Conservation (phyloP, 2,329 filamentous ascomycete species). For the Penicillium sp. region DNA sequence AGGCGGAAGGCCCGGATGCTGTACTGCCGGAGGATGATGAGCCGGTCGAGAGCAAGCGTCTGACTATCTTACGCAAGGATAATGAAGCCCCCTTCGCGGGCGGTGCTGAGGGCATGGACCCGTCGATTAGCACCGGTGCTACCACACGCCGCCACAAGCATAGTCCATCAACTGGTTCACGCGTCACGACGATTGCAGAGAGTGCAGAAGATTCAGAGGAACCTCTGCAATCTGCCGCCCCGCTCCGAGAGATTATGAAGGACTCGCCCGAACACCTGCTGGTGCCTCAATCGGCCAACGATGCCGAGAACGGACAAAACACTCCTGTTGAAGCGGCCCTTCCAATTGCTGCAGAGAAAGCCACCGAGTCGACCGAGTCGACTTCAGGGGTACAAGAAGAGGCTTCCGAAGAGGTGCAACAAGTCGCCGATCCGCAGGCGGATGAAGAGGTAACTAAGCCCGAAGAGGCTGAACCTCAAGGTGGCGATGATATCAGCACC, state of each 20-base stretch:
- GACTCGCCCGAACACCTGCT: constrained; percentile 15
- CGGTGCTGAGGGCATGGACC: constrained; percentile 37
- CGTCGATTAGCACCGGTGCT: constrained; percentile 55
- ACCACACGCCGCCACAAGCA: constrained; percentile 83
- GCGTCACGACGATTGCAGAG: constrained; percentile 78
- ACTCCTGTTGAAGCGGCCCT: neutral
- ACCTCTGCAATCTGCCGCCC: constrained; percentile 7
- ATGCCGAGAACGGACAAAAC: constrained; percentile 10
- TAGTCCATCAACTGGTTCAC: constrained; percentile 74
- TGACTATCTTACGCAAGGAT: constrained; percentile 40
- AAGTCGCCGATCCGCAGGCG: constrained; percentile 2
- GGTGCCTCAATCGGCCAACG: constrained; percentile 7
- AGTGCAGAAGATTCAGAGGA: constrained; percentile 70
- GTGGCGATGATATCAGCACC: constrained; percentile 7
- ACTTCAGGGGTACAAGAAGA: neutral
- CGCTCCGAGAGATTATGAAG: constrained; percentile 14
- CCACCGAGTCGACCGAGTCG: neutral
- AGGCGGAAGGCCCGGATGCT: constrained; percentile 79
- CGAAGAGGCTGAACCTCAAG: constrained; percentile 3
- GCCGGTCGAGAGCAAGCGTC: constrained; percentile 28
- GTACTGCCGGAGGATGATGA: constrained; percentile 23
- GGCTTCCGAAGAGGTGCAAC: constrained; percentile 1
- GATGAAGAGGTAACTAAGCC: neutral
- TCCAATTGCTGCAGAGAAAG: neutral
- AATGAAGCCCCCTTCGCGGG: constrained; percentile 20